Evolutionary conservation across 2,329 filamentous ascomycete genomes (phyloP).

Genomic region (Aureobasidium musti): DNA sequence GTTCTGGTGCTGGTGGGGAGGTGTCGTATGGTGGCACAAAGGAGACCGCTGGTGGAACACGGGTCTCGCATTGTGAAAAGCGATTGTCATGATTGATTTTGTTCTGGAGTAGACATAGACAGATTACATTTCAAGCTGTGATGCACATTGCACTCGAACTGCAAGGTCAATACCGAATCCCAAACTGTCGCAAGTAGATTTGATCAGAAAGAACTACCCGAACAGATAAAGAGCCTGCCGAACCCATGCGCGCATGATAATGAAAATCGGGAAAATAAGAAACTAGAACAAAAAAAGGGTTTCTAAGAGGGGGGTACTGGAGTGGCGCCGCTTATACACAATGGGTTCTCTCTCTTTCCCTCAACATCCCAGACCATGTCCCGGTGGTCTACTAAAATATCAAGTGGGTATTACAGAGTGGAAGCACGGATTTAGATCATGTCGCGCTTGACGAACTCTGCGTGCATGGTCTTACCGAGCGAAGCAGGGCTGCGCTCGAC

Average conservation of each 20-base stretch:
- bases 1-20: conserved; percentile 67
- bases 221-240: conserved; percentile 23
- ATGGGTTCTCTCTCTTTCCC: conserved; percentile 23
- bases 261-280: conserved; percentile 17
- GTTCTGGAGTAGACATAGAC: not conserved
- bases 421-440: conserved; percentile 66
- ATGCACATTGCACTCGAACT: not conserved
- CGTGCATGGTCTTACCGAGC: conserved; percentile 90
- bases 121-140: not conserved
- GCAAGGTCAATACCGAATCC: conserved; percentile 4
- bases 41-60: conserved; percentile 66
- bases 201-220: conserved; percentile 8
- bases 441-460: conserved; percentile 95
- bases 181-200: conserved; percentile 26
- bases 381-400: conserved; percentile 16
- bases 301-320: conserved; percentile 22
- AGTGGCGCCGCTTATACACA: conserved; percentile 27
- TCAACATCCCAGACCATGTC: conserved; percentile 8
- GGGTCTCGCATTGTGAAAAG: conserved; percentile 50
- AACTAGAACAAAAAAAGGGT: conserved; percentile 19
- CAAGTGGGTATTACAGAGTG: conserved; percentile 27
- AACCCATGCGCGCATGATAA: conserved; percentile 25
- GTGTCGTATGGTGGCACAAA: conserved; percentile 59
- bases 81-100: not conserved
- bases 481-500: conserved; percentile 92